These are phyloP conservation scores for Pestalotiopsis sp. DNA, from an alignment of 2,329 filamentous ascomycete genomes.

Conservation along the genomic window DNA sequence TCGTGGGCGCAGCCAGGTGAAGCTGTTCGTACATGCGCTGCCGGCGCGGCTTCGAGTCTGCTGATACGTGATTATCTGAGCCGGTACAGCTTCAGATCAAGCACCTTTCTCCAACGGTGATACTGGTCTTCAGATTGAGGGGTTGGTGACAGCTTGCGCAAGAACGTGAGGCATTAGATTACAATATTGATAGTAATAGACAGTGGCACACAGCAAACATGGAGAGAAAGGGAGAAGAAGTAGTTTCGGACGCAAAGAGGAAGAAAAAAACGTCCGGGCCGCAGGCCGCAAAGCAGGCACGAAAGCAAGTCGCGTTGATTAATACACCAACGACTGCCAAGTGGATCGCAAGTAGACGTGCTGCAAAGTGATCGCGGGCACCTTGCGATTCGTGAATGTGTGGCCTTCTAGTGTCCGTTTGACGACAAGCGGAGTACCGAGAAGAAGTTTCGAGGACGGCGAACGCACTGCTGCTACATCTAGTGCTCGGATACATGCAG, in stretches of 20 bases:
- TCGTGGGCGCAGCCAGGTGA: not conserved
- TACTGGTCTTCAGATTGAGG: not conserved
- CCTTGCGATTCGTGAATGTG: not conserved
- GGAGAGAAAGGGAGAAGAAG: not conserved
- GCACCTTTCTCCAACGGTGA: not conserved
- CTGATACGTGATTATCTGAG: not conserved
- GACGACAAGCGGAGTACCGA: not conserved
- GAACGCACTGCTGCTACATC: not conserved
- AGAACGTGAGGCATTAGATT: constrained; percentile 3
- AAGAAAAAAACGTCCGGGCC: not conserved
- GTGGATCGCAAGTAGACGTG: not conserved
- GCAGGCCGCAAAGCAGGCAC: not conserved
- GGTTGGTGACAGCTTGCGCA: not conserved
- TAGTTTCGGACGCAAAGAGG: not conserved
- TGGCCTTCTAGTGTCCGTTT: not conserved
- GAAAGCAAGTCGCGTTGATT: not conserved
- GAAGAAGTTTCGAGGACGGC: not conserved
- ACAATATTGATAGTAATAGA: not conserved
- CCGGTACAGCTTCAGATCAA: not conserved
- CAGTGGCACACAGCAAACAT: not conserved
- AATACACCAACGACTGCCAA: not conserved
- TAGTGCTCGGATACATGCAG: not conserved
- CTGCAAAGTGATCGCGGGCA: not conserved
- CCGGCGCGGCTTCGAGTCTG: not conserved
- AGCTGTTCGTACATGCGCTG: not conserved